Evolutionary conservation across 1,139 yeast species (phyloP).

Genomic region (Meyerozyma elateridarum): DNA sequence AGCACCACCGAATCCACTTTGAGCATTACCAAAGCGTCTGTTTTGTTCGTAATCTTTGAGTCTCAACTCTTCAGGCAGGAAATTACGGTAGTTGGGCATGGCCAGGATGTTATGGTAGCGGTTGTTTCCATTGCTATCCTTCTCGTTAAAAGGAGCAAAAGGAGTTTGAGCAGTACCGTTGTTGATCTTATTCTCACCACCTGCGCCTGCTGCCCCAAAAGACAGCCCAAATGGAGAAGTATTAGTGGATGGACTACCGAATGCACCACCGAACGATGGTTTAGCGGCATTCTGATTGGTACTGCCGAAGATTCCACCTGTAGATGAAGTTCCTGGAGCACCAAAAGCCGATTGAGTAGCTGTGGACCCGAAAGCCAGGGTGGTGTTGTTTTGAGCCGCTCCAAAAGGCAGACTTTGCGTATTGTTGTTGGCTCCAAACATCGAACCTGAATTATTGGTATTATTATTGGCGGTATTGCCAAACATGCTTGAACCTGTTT

Average conservation of each 20-base stretch:
- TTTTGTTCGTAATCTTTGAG: constrained; percentile 80
- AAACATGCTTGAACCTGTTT: constrained; percentile 4
- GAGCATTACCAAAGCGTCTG: constrained; percentile 52
- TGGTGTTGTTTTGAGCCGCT: constrained; percentile 6
- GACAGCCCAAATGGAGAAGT: constrained; percentile 24
- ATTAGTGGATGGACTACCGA: constrained; percentile 16
- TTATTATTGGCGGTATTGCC: constrained; percentile 12
- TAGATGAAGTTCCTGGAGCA: neutral
- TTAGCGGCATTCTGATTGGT: constrained; percentile 15
- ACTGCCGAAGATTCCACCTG: constrained; percentile 22
- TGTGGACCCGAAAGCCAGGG: constrained; percentile 25
- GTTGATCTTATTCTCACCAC: constrained; percentile 32
- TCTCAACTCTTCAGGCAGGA: constrained; percentile 83
- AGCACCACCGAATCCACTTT: constrained; percentile 17
- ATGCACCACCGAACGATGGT: constrained; percentile 16
- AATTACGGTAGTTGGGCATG: constrained; percentile 87
- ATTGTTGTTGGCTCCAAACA: constrained; percentile 24
- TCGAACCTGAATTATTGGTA: constrained; percentile 17
- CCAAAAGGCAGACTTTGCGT: constrained; percentile 9
- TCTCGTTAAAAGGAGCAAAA: constrained; percentile 61
- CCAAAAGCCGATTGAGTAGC: constrained; percentile 13
- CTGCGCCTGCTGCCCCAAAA: constrained; percentile 28
- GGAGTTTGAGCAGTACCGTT: constrained; percentile 76
- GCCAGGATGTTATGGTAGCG: constrained; percentile 71
- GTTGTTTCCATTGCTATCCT: constrained; percentile 62